Base-by-base conservation (phyloP, 2,329 filamentous ascomycete genomes). In the Phyllachora maydis region DNA sequence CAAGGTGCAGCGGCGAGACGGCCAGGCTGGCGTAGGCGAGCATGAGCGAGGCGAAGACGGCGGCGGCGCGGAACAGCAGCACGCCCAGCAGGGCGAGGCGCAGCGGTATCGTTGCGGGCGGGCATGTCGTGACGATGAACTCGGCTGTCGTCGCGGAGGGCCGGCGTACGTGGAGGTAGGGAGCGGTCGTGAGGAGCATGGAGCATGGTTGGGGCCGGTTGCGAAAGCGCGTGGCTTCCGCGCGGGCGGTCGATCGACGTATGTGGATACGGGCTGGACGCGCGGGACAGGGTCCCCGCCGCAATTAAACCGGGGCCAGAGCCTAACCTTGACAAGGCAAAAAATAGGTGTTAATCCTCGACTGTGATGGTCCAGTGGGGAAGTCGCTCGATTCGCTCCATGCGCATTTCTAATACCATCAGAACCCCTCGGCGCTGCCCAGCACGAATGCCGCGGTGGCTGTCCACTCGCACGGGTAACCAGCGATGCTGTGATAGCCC, bases 111-210 rank as follows among this genome's bases (percentile, higher is more conserved):
- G 59, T 60, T 4, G 50, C 42, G 0, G 52, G 49, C 1, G 76
- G 67, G 21, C 69, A 66, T 28, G 83, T 93, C 17, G 83, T 88
- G 26, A 93, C 78, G 15, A 76, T 90, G 58, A 85, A 95, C 34
- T 78, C 75, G 42, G 78, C 71, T n/a, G 88, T 92, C 3, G 82
- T 90, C 22, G 79, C 73, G 13, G 88, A 83, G 23, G 78, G 76
- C 12, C 68, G 64, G 33, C 67, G 60, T 30, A 62, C 61, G 35
- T 54, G 59, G 23, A 79, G 65, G 35, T 60, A 60, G 7, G 67
- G 64, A 1, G 53, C 38, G 11, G 58, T 64, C 19, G 61, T 63
- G 33, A 76, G 57, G 72, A 79, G n/a, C n/a, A n/a, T n/a, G n/a
- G n/a, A n/a, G n/a, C n/a, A n/a, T n/a, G n/a, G n/a, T n/a, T n/a